phyloP scores from a whole-genome alignment of 345 rosid species.

The Aurinia saxatilis region DNA sequence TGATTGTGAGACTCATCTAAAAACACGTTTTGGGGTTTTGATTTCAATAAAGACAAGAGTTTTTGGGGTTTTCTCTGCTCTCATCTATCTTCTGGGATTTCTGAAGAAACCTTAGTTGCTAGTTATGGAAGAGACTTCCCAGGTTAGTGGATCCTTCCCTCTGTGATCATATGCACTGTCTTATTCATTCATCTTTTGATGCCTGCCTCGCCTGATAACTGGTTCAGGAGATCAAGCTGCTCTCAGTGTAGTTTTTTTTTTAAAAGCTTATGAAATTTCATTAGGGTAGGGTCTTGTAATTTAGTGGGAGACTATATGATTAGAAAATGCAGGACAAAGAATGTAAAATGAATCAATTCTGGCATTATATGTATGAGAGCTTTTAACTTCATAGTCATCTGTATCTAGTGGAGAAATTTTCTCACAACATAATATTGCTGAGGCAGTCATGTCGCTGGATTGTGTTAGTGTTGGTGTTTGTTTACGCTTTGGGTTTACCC shows the following conservation, averaged over 20 bases:
- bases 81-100: conserved; percentile 8
- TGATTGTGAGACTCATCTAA: background rate
- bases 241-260: background rate
- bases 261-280: conserved; percentile 1
- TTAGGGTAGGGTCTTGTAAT: conserved; percentile 1
- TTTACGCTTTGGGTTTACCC: too few species aligned
- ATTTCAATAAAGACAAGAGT: too few species aligned
- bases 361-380: background rate
- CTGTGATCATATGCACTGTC: background rate
- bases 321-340: background rate
- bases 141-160: conserved; percentile 20
- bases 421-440: background rate
- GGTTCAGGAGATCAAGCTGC: background rate
- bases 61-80: too few species aligned
- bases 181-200: background rate
- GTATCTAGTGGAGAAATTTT: background rate
- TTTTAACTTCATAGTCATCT: too few species aligned
- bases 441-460: too few species aligned
- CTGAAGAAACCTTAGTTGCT: background rate
- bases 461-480: too few species aligned
- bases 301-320: background rate
- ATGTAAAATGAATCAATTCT: background rate
- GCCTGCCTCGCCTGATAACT: background rate
- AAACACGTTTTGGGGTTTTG: conserved; percentile 3
- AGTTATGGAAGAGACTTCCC: conserved; percentile 28